Conservation (phyloP, 352 stramenopile species). For the Pythium folliculosum region DNA sequence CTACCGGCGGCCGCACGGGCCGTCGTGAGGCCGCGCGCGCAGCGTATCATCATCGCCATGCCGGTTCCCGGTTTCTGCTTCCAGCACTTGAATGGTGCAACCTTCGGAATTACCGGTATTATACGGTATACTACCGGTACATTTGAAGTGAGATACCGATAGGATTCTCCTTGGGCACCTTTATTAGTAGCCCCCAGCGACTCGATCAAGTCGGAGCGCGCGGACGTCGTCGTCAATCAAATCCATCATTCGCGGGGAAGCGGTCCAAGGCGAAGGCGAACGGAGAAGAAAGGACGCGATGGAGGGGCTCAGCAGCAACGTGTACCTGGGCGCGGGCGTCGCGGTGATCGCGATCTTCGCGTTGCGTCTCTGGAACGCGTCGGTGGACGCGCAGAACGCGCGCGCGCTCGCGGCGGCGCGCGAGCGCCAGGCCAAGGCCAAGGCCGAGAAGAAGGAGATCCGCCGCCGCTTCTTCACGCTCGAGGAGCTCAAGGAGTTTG, state of each 20-base stretch:
- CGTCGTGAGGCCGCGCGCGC: neutral
- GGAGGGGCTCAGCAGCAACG: slow-evolving; percentile 47
- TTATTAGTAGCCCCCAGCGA: slow-evolving; percentile 12
- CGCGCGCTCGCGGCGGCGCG: slow-evolving; percentile 63
- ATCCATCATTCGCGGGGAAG: neutral
- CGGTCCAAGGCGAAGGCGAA: neutral
- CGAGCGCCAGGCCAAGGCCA: slow-evolving; percentile 63
- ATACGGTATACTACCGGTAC: neutral
- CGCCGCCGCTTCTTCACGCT: slow-evolving; percentile 90
- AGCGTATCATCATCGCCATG: slow-evolving; percentile 9
- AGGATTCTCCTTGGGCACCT: too few species aligned
- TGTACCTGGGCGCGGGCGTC: slow-evolving; percentile 58
- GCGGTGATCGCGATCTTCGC: slow-evolving; percentile 52
- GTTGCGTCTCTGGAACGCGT: slow-evolving; percentile 66
- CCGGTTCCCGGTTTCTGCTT: neutral
- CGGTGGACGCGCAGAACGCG: slow-evolving; percentile 59
- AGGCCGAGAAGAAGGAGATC: slow-evolving; percentile 66
- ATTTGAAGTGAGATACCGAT: too few species aligned
- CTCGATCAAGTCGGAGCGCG: slow-evolving; percentile 7
- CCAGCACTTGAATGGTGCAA: slow-evolving; percentile 1
- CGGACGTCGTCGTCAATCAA: neutral
- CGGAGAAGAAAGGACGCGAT: slow-evolving; percentile 23
- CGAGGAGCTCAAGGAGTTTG: slow-evolving; percentile 91
- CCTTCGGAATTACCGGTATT: slow-evolving; percentile 6
- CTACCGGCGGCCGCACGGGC: neutral